These are phyloP conservation scores for Nitzschia inconspicua DNA, from an alignment of 108 stramenopile species.

Conservation along the genomic window DNA sequence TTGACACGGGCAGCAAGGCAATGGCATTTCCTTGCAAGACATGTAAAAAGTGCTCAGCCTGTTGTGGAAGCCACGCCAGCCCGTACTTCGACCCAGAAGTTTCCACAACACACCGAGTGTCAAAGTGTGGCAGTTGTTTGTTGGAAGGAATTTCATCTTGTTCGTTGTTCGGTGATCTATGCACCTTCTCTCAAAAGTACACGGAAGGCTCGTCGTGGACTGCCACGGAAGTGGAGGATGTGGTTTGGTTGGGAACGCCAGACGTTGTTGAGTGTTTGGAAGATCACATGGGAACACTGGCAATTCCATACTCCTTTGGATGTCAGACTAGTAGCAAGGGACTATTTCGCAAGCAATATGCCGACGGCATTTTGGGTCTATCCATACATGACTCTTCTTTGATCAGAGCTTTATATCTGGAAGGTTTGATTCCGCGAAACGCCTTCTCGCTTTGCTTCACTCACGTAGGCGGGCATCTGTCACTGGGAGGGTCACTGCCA, in stretches of 20 bases:
- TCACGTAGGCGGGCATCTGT: constrained; percentile 45
- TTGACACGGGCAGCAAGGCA: constrained; percentile 91
- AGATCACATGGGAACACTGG: constrained; percentile 19
- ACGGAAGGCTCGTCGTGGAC: constrained; percentile 74
- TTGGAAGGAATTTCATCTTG: constrained; percentile 29
- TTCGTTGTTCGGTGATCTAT: constrained; percentile 19
- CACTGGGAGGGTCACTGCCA: constrained; percentile 52
- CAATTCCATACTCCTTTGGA: constrained; percentile 86
- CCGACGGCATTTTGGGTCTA: constrained; percentile 96
- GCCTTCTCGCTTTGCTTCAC: constrained; percentile 74
- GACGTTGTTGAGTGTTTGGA: constrained; percentile 23
- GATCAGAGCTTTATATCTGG: constrained; percentile 27
- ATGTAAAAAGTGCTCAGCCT: constrained; percentile 38
- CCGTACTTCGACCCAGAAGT: constrained; percentile 30
- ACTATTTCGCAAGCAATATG: constrained; percentile 89
- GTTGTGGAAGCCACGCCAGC: constrained; percentile 62
- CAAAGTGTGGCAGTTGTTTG: constrained; percentile 17
- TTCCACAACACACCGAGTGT: constrained; percentile 25
- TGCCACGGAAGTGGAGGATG: constrained; percentile 72
- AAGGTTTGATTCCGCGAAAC: constrained; percentile 43
- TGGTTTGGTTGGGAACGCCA: constrained; percentile 58
- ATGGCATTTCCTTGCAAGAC: constrained; percentile 89
- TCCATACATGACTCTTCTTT: constrained; percentile 60
- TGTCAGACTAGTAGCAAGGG: constrained; percentile 89
- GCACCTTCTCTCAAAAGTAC: constrained; percentile 60